Evolutionary conservation across 2,329 filamentous ascomycete species (phyloP), one percentile per base, ranked within the genome.

Genomic region (Colletotrichum salicis): DNA sequence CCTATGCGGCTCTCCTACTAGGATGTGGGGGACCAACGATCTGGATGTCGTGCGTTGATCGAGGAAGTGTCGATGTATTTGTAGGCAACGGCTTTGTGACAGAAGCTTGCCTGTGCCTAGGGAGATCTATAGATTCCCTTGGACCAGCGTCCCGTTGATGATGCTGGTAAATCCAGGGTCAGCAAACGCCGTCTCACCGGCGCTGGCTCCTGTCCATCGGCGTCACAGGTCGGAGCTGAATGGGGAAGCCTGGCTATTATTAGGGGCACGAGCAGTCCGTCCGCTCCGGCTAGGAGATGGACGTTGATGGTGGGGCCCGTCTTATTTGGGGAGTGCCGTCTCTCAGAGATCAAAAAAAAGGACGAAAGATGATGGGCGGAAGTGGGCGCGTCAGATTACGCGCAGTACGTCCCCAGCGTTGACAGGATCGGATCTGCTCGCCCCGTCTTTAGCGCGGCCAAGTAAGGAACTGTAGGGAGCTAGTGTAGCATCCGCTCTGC

Each of bases 341-440:
- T 55, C 51, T 55, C 57, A 15, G 54, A n/a, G 48, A 56, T 41
- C 2, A 48, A 48, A 22, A 48, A 48, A n/a, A 35, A 24, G 45
- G 55, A 60, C 41, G 69, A 69, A 64, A 65, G 59, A 69, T 60
- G 69, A 54, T 61, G 59, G 60, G 48, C 56, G 45, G 59, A 48
- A 48, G 59, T 69, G 65, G 65, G 55, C 59, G 69, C 22, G 57
- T 64, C 65, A 66, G 56, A 66, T 66, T 71, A 45, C 37, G 52
- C 48, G 61, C 51, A n/a, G 67, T 35, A 15, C 24, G 51, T 60
- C 61, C 65, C 67, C 61, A 67, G 70, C 70, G 71, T 61, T 71
- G 67, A 72, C 67, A 71, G 65, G 55, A 69, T 71, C 65, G 55
- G 65, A 71, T 71, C 65, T 71, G 48, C 55, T 71, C n/a, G 59